Conservation (phyloP, 306 rosid species). For the Cicer bijugum region DNA sequence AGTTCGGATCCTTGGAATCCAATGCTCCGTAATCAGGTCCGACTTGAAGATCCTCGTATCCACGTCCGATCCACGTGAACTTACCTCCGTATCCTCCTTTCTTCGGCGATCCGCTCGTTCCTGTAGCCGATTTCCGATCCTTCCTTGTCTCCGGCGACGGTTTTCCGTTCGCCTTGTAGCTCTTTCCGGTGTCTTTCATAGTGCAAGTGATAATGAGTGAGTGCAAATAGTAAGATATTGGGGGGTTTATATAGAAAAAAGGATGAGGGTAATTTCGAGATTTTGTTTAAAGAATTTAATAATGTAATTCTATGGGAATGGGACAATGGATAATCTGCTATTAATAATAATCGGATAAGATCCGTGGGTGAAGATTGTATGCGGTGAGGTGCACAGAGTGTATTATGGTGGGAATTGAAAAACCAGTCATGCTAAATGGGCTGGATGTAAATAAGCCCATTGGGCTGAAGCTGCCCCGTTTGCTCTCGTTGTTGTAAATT, state of each 20-base stretch:
- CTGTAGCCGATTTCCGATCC: slow-evolving; percentile 80
- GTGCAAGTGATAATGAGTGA: neutral
- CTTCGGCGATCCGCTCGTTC: slow-evolving; percentile 89
- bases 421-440: neutral
- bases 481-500: no score
- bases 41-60: slow-evolving; percentile 59
- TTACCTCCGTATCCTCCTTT: slow-evolving; percentile 94
- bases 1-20: slow-evolving; percentile 80
- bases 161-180: slow-evolving; percentile 58
- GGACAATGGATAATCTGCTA: slow-evolving; percentile 18
- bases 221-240: neutral
- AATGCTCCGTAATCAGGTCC: slow-evolving; percentile 47
- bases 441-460: neutral
- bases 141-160: slow-evolving; percentile 53
- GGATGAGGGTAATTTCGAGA: slow-evolving; percentile 42
- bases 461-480: neutral
- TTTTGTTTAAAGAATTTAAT: neutral
- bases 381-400: slow-evolving; percentile 24
- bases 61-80: slow-evolving; percentile 83
- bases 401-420: neutral
- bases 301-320: slow-evolving; percentile 17
- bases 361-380: neutral
- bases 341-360: slow-evolving; percentile 48
- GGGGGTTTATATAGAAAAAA: neutral
- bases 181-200: slow-evolving; percentile 74